These are phyloP conservation scores for Cucurbita ficifolia DNA, from an alignment of 306 rosid genomes.

Conservation along the genomic window DNA sequence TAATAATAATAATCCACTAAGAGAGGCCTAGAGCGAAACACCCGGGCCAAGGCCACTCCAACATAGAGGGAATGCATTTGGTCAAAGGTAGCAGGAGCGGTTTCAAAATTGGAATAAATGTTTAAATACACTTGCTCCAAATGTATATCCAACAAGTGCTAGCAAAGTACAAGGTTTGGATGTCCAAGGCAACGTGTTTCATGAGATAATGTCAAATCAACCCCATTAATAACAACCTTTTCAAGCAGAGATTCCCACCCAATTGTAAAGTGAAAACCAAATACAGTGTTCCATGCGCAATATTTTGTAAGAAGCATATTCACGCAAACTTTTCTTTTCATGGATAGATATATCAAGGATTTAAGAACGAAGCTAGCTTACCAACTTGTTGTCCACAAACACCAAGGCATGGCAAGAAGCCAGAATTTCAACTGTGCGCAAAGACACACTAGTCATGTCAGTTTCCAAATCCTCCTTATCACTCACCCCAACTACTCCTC, in stretches of 20 bases:
- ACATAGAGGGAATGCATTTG: too few relatives aligned
- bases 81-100: too few relatives aligned
- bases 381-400: conserved; percentile 95
- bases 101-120: too few relatives aligned
- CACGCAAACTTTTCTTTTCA: neutral
- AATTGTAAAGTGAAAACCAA: conserved; percentile 17
- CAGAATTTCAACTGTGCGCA: conserved; percentile 66
- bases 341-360: neutral
- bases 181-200: too few relatives aligned
- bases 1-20: too few relatives aligned
- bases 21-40: too few relatives aligned
- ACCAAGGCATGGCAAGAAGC: conserved; percentile 99
- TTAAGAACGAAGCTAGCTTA: conserved; percentile 17
- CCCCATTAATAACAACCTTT: conserved; percentile 92
- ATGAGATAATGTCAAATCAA: conserved; percentile 42
- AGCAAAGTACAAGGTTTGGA: too few relatives aligned
- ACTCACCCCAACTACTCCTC: conserved; percentile 70
- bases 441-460: conserved; percentile 53
- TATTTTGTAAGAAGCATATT: neutral
- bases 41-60: too few relatives aligned
- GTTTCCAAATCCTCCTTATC: conserved; percentile 51
- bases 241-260: conserved; percentile 99
- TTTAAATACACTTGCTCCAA: too few relatives aligned
- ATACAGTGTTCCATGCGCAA: neutral
- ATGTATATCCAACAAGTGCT: too few relatives aligned